phyloP scores from a whole-genome alignment of 75 land plant genomes.

The Chamaecyparis obtusa region DNA sequence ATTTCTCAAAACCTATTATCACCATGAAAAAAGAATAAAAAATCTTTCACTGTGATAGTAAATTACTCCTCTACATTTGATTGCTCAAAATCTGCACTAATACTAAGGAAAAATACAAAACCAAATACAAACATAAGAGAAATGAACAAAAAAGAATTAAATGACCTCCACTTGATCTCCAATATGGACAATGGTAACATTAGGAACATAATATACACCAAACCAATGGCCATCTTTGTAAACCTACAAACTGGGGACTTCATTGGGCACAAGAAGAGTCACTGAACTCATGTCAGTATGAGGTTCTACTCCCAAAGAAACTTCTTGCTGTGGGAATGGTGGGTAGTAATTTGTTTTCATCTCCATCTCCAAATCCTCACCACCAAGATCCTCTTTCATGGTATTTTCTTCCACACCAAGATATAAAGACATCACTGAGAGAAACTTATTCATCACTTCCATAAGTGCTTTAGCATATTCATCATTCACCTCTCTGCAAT shows the following conservation, averaged over 20 bases:
- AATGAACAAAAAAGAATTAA: not conserved
- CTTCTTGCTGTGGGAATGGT: slow-evolving; percentile 55
- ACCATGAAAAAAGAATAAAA: not conserved
- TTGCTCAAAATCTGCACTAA: too few species aligned
- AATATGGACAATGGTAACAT: slow-evolving; percentile 48
- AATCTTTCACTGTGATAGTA: too few species aligned
- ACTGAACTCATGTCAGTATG: slow-evolving; percentile 63
- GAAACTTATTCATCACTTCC: slow-evolving; percentile 40
- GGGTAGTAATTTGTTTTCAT: slow-evolving; percentile 64
- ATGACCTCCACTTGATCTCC: slow-evolving; percentile 67
- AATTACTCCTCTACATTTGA: too few species aligned
- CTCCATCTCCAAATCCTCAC: slow-evolving; percentile 33
- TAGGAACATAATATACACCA: slow-evolving; percentile 19
- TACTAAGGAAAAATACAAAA: too few species aligned
- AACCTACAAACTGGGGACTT: slow-evolving; percentile 51
- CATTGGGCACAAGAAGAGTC: slow-evolving; percentile 43
- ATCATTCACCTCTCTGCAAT: not conserved
- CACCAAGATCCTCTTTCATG: slow-evolving; percentile 39
- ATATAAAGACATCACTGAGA: slow-evolving; percentile 32
- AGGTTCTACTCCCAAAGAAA: slow-evolving; percentile 45
- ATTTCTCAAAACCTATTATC: slow-evolving; percentile 58
- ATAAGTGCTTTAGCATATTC: slow-evolving; percentile 24
- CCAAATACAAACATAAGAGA: not conserved
- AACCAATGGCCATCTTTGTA: slow-evolving; percentile 46
- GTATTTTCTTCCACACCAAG: slow-evolving; percentile 39